Base-by-base conservation (phyloP, 805 yeast species). In the Metschnikowia gelsemii region DNA sequence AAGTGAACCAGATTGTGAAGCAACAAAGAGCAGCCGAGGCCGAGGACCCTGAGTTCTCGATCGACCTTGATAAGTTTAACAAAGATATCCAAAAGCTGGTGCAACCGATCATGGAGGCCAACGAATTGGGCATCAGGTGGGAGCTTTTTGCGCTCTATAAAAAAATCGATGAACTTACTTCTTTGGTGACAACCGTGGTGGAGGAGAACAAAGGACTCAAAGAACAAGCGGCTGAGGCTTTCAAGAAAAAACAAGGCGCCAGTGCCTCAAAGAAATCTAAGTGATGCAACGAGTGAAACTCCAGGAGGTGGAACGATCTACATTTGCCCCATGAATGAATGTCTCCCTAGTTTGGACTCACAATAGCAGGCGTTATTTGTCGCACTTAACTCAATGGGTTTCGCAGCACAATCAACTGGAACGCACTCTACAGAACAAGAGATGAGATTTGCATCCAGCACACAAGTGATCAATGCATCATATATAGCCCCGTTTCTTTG, bases 21-120 rank as follows among this genome's bases (percentile, higher is more conserved):
- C 61, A 64, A 8, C 93, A 85, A 56, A 64, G 72, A 23, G 68
- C 72, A 21, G 90, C 89, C 1, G 93, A 86, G 56, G 57, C 59
- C 6, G 75, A 70, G 28, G 96, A 87, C 58, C 87, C 88, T 0
- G 78, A 78, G 43, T 85, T 86, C 56, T 58, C 70, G n/a, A 74
- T 76, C 7, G 68, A 75, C 28, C 67, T 71, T 30, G 51, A 55
- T 5, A 54, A 63, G 14, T 87, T 89, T 80, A 68, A 65, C 17
- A 50, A 56, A 11, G 72, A 71, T 20, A 75, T 86, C 19, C 70
- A 72, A 8, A 50, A 58, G 5, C 69, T 71, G 4, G 76, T 73
- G 5, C 87, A 86, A 38, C 86, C 86, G 2, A 79, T 82, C 4
- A 69, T 68, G 19, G 63, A 70, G 39, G 87, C 86, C 25, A 72